A percentile compares a stretch with the other conserved stretches of the same genome.
Conservation (phyloP, 225 moss, liverwort and hornwort species). For the Bryum argenteum region DNA sequence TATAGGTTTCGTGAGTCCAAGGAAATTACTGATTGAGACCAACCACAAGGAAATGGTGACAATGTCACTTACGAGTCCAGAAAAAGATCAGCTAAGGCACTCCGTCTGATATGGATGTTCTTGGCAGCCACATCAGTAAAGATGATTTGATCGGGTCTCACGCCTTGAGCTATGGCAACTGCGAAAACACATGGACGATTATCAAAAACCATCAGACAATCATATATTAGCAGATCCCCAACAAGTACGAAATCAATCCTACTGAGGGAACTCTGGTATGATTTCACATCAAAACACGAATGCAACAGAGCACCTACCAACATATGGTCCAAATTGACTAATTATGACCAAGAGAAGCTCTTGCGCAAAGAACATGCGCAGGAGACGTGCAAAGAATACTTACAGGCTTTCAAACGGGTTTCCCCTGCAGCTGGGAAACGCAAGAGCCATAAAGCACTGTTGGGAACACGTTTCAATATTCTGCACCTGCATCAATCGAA, state of each 20-base stretch:
- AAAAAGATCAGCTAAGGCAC: constrained; percentile 90
- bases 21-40: background rate
- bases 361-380: background rate
- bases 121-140: constrained; percentile 99
- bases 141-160: constrained; percentile 90
- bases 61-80: constrained; percentile 78
- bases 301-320: constrained; percentile 2
- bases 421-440: constrained; percentile 98
- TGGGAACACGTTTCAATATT: constrained; percentile 89
- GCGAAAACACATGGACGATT: constrained; percentile 12
- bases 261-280: background rate
- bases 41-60: background rate
- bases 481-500: constrained; percentile 73
- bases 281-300: constrained; percentile 6
- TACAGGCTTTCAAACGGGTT: constrained; percentile 92
- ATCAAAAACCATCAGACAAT: background rate
- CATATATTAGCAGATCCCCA: background rate
- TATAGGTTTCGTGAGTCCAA: constrained; percentile 1
- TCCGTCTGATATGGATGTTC: constrained; percentile 94
- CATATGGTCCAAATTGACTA: background rate
- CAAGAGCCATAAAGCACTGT: constrained; percentile 94
- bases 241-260: background rate
- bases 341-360: background rate
- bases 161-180: constrained; percentile 96
- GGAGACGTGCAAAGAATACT: constrained; percentile 27